phyloP scores from a whole-genome alignment of 116 monocot genomes.

The Thalassia testudinum region DNA sequence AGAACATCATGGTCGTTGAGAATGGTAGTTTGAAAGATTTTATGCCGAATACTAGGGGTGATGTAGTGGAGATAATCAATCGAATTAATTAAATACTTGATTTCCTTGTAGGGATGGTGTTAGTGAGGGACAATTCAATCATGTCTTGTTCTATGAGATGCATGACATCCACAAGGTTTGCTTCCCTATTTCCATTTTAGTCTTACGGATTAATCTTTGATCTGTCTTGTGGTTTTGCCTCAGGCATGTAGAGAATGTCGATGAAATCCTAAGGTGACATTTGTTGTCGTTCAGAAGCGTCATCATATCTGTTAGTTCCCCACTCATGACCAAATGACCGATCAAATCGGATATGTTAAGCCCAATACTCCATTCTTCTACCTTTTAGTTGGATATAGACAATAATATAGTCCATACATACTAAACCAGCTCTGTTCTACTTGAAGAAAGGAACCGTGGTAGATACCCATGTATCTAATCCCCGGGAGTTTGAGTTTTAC shows the following conservation, averaged over 20 bases:
- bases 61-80: too few relatives aligned
- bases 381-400: too few relatives aligned
- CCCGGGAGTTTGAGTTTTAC: slow-evolving; percentile 67
- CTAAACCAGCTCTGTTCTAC: background rate
- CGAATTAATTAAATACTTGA: too few relatives aligned
- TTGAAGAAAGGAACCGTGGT: slow-evolving; percentile 54
- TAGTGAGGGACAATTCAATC: slow-evolving; percentile 49
- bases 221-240: too few relatives aligned
- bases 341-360: too few relatives aligned
- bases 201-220: background rate
- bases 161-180: slow-evolving; percentile 44
- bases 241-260: slow-evolving; percentile 90
- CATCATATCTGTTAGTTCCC: slow-evolving; percentile 57
- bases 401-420: too few relatives aligned
- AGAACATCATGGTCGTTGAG: too few relatives aligned
- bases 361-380: too few relatives aligned
- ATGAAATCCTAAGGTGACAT: slow-evolving; percentile 72
- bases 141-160: slow-evolving; percentile 36
- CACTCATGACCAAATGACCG: too few relatives aligned
- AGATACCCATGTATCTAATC: slow-evolving; percentile 59
- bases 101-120: slow-evolving; percentile 61
- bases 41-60: too few relatives aligned
- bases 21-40: too few relatives aligned
- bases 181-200: background rate
- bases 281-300: slow-evolving; percentile 71